Conservation (phyloP, 2,329 filamentous ascomycete genomes). For the Tolypocladium pustulatum region DNA sequence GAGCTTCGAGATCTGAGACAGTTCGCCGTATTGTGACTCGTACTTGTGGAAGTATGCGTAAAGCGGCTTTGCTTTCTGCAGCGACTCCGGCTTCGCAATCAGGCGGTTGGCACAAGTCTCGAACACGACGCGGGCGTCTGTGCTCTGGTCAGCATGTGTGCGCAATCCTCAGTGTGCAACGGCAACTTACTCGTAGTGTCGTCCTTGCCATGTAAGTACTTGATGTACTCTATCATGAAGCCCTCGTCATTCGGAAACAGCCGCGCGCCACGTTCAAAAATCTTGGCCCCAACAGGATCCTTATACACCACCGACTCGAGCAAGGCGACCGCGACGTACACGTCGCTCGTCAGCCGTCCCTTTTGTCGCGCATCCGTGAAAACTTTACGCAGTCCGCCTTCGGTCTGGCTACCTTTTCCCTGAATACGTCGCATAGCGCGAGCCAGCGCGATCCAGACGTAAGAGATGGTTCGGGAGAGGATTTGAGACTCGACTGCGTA, state of each 20-base stretch:
- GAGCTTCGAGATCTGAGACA: slow-evolving; percentile 80
- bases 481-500: slow-evolving; percentile 64
- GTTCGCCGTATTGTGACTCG: slow-evolving; percentile 87
- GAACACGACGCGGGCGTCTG: slow-evolving; percentile 90
- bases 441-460: slow-evolving; percentile 90
- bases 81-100: slow-evolving; percentile 62
- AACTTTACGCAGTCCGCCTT: slow-evolving; percentile 75
- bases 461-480: slow-evolving; percentile 77
- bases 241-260: slow-evolving; percentile 88
- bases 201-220: slow-evolving; percentile 84
- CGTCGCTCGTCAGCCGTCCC: slow-evolving; percentile 83
- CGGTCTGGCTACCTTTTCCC: slow-evolving; percentile 56
- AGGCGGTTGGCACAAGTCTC: slow-evolving; percentile 85
- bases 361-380: slow-evolving; percentile 82
- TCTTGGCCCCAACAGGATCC: slow-evolving; percentile 83
- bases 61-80: slow-evolving; percentile 69
- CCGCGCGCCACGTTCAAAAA: slow-evolving; percentile 88
- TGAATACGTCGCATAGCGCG: slow-evolving; percentile 90
- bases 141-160: slow-evolving; percentile 7
- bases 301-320: slow-evolving; percentile 96
- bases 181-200: slow-evolving; percentile 75
- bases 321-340: slow-evolving; percentile 86
- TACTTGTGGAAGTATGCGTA: slow-evolving; percentile 92
- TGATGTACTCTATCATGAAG: slow-evolving; percentile 92
- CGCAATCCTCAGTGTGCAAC: background rate